Evolutionary conservation across 345 rosid genomes (phyloP).

Genomic region (Aquilaria sinensis): DNA sequence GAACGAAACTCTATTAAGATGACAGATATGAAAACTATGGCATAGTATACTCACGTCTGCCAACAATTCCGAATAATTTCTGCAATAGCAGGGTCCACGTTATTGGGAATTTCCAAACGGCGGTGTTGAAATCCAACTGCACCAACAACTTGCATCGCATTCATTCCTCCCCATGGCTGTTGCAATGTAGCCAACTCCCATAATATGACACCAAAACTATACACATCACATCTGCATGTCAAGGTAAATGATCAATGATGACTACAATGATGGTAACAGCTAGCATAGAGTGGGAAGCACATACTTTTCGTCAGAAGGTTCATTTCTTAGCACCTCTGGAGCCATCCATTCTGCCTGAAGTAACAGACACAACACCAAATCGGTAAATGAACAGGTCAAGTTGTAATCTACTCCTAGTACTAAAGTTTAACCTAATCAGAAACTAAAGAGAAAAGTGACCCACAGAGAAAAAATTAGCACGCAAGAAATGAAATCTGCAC

Average conservation of each 20-base stretch:
- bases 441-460: not conserved
- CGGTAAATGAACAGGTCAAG: not conserved
- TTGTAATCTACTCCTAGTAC: not conserved
- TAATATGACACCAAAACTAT: conserved; percentile 88
- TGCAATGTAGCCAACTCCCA: conserved; percentile 84
- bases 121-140: conserved; percentile 98
- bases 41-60: conserved; percentile 70
- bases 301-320: conserved; percentile 96
- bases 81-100: conserved; percentile 58
- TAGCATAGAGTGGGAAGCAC: conserved; percentile 3
- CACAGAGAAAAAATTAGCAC: not conserved
- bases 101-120: conserved; percentile 71
- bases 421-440: not conserved
- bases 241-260: conserved; percentile 8
- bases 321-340: conserved; percentile 94
- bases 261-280: not conserved
- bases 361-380: conserved; percentile 11
- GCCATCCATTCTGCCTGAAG: conserved; percentile 99
- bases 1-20: not conserved
- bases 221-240: conserved; percentile 80
- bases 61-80: conserved; percentile 79
- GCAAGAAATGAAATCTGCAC: not conserved
- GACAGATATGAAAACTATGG: not conserved
- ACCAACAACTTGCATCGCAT: conserved; percentile 99
- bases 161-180: conserved; percentile 99